Evolutionary conservation across 768 basidiomycete genomes (phyloP), one percentile per base, ranked within the genome.

Genomic region (Pisolithus microcarpus): DNA sequence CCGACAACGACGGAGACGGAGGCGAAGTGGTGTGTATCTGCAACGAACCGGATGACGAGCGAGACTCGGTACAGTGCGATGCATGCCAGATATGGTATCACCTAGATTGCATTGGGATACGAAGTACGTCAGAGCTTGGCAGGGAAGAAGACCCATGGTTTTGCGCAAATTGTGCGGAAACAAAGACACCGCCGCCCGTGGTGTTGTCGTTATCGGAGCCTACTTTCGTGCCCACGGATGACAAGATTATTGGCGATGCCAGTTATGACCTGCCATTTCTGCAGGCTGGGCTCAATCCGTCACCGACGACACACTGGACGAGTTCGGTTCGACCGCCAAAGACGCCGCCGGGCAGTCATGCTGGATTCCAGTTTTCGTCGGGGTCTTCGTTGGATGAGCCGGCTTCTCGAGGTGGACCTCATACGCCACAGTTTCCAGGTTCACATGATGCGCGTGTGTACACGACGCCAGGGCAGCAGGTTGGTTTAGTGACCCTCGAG

Each of bases 1-100:
- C 74, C 57, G 57, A 56, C 26, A 69, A 69, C 5, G 70, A 73
- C 13, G 72, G 70, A 10, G 73, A 73, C 11, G 76, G 76, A 5
- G 76, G 76, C 10, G 77, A 78, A 44, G 65, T 75, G 16, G 59
- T 82, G 16, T 91, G 89, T 62, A 72, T 85, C 24, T 91, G 88
- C 61, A 67, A 70, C 39, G 83, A 81, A 16, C 71, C 68, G 46
- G 83, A 86, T 57, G 84, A 88, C 52, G 87, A 84, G 4, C 72
- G 83, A n/a, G 77, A 81, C 52, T 73, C 87, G 43, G 90, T 91
- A 30, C 89, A 90, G 59, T 92, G 89, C 57, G 88, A 91, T 58
- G 74, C 75, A 4, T 92, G 89, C 64, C 73, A 79, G 61, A 82
- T 73, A 15, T 92, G 89, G 89, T 91, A 85, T 61, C 89, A 92